Base-by-base conservation (phyloP, 2,329 filamentous ascomycete species). In the Chrysosporium queenslandicum region DNA sequence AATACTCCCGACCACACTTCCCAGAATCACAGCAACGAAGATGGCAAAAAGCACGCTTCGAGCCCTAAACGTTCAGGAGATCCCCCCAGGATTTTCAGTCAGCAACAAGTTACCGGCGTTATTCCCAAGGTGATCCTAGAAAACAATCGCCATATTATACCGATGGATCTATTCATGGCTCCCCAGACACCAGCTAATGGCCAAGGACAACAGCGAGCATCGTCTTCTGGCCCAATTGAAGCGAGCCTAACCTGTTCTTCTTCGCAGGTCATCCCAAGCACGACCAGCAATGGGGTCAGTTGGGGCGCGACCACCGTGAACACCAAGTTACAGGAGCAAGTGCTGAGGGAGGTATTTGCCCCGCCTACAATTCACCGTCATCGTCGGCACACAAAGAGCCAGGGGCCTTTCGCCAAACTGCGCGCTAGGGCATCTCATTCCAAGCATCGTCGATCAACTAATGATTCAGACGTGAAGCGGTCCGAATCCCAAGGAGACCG, bases 301-400 rank as follows among this genome's bases (percentile, higher is more conserved):
- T 96, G 91, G 90, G 90, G 91, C 6, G 88, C 89, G 14, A 96
- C 90, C 0, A 90, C 85, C 20, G 86, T 96, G 54, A 97, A 97
- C 65, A 85, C 86, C 61, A 82, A 84, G 54, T 71, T 97, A 36
- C 84, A 90, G 55, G 91, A 94, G 64, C 87, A 94, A 66, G 89
- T 96, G 0, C 85, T 96, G 63, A 87, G 89, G 36, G 90, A 96
- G 64, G 91, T 91, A 0, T 96, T 96, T 63, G 74, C 88, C 40
- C 87, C 89, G 54, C 85, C 89, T 50, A 82, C 86, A 0, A 86
- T 95, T 55, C 83, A 87, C 60, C 87, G 90, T 60, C 83, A 85
- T 56, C 83, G 89, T 55, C 82, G 85, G 29, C 85, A 85, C 57
- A 55, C 66, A 18, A 74, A 77, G 16, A 79, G 82, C 39, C 81